phyloP scores from a whole-genome alignment of 192 early-diverging fungal species.

The Allomyces arbusculus region DNA sequence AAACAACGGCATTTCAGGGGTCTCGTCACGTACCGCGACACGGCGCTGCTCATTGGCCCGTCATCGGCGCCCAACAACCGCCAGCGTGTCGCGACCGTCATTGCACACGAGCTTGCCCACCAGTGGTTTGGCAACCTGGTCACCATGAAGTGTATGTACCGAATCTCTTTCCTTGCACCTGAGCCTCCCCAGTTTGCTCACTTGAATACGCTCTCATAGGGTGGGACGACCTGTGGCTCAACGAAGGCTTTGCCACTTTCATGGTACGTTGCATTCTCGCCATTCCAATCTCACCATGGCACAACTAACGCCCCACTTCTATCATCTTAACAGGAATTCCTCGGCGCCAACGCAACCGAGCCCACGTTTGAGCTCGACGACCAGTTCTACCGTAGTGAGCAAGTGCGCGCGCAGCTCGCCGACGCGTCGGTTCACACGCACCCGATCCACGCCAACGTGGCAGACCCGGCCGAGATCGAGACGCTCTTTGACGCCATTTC shows the following conservation, averaged over 20 bases:
- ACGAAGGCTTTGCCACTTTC: slow-evolving; percentile 17
- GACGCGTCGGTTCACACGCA: neutral
- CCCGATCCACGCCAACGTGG: neutral
- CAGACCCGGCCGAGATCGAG: slow-evolving; percentile 43
- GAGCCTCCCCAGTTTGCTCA: too few relatives aligned
- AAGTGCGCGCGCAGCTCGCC: neutral
- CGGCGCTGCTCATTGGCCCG: slow-evolving; percentile 14
- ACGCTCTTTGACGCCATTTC: slow-evolving; percentile 92
- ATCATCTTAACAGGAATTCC: neutral
- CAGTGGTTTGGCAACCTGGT: too few relatives aligned
- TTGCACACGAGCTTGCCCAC: slow-evolving; percentile 16
- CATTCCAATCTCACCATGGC: too few relatives aligned
- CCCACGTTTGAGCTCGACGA: neutral
- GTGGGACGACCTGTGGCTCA: slow-evolving; percentile 26
- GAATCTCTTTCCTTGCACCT: too few relatives aligned
- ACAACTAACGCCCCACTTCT: too few relatives aligned
- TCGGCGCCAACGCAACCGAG: neutral
- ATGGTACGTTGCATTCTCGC: too few relatives aligned
- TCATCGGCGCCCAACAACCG: slow-evolving; percentile 9
- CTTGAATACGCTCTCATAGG: neutral
- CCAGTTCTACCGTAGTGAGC: neutral
- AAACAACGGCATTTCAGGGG: too few relatives aligned
- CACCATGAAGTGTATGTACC: too few relatives aligned
- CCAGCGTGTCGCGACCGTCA: slow-evolving; percentile 13
- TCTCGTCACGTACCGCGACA: slow-evolving; percentile 14